Conservation (phyloP, 345 rosid genomes). For the Euphorbia pulcherrima region DNA sequence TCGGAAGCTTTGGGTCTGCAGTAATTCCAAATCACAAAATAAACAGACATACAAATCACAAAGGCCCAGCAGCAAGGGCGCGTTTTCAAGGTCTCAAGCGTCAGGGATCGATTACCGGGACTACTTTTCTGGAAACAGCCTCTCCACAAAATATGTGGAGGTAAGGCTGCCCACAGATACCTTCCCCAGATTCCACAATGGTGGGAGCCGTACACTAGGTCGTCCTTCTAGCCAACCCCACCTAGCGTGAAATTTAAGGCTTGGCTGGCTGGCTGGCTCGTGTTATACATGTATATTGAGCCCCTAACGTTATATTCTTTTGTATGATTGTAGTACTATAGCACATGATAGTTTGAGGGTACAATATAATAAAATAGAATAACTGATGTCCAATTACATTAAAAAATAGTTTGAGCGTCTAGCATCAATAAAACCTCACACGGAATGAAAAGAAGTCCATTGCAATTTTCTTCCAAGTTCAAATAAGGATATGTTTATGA, state of each 20-base stretch:
- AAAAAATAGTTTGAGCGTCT: neutral
- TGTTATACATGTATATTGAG: neutral
- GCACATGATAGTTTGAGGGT: neutral
- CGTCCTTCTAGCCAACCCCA: too few species aligned
- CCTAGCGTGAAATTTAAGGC: too few species aligned
- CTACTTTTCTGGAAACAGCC: too few species aligned
- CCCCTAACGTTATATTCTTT: neutral
- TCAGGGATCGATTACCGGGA: too few species aligned
- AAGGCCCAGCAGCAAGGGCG: too few species aligned
- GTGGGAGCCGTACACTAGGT: too few species aligned
- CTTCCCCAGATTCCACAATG: too few species aligned
- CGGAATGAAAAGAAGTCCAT: neutral
- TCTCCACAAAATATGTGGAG: too few species aligned
- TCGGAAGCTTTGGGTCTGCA: constrained; percentile 91
- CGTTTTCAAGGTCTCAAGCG: too few species aligned
- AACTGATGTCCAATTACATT: neutral
- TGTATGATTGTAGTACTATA: neutral
- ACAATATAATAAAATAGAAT: neutral
- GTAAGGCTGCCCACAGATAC: too few species aligned
- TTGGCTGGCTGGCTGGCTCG: too few species aligned
- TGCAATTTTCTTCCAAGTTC: neutral
- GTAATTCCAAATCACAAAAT: neutral
- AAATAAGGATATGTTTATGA: neutral
- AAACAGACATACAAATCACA: too few species aligned
- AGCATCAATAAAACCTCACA: neutral